Conservation (phyloP, 306 rosid genomes). For the Geum urbanum region DNA sequence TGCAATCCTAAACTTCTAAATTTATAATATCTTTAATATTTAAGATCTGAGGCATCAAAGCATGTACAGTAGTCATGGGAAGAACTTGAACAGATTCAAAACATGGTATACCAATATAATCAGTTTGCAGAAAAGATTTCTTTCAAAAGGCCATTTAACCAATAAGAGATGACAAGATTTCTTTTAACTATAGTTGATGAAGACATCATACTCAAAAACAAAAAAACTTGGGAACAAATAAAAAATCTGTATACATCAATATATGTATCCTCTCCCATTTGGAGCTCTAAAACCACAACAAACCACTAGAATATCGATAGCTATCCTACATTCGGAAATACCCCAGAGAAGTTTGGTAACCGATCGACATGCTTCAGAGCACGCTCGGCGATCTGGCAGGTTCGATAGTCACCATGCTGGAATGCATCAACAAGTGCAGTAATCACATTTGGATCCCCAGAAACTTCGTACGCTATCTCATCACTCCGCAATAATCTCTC, state of each 20-base stretch:
- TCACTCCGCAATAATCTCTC: slow-evolving; percentile 87
- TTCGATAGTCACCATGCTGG: slow-evolving; percentile 89
- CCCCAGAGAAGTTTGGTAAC: slow-evolving; percentile 96
- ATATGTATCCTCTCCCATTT: slow-evolving; percentile 38
- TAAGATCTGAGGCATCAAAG: slow-evolving; percentile 1
- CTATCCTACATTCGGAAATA: slow-evolving; percentile 61
- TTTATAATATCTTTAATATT: not conserved
- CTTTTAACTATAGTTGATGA: slow-evolving; percentile 17
- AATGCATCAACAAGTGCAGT: slow-evolving; percentile 97
- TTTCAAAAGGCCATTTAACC: not conserved
- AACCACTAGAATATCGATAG: slow-evolving; percentile 22
- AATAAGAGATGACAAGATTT: slow-evolving; percentile 9
- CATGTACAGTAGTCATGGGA: not conserved
- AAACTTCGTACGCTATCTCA: slow-evolving; percentile 68
- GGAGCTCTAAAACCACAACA: slow-evolving; percentile 42
- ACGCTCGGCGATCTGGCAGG: slow-evolving; percentile 89
- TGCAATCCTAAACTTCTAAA: not conserved
- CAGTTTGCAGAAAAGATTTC: not conserved
- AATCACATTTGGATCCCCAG: slow-evolving; percentile 79
- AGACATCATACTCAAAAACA: slow-evolving; percentile 25
- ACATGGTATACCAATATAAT: not conserved
- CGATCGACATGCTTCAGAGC: slow-evolving; percentile 93
- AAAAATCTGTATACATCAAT: slow-evolving; percentile 40
- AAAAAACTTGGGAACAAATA: slow-evolving; percentile 36
- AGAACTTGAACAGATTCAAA: not conserved